phyloP scores from a whole-genome alignment of 2,329 filamentous ascomycete genomes.

The Alternaria alternata region DNA sequence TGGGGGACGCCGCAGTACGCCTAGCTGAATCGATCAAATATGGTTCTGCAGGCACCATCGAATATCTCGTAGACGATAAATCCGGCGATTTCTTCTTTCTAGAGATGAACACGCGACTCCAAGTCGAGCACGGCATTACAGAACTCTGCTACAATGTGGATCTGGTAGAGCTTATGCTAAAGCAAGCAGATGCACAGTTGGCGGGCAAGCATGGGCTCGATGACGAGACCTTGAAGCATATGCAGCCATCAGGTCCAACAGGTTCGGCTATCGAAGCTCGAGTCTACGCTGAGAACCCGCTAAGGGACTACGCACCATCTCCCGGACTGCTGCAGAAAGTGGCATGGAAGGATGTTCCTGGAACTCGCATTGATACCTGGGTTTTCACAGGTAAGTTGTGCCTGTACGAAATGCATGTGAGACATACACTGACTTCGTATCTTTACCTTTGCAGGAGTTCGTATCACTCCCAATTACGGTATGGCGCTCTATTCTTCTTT shows the following conservation, averaged over 20 bases:
- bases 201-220: slow-evolving; percentile 56
- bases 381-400: slow-evolving; percentile 59
- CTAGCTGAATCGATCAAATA: slow-evolving; percentile 68
- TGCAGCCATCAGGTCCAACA: slow-evolving; percentile 55
- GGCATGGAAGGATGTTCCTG: slow-evolving; percentile 59
- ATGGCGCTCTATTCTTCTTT: background rate
- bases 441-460: slow-evolving; percentile 32
- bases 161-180: slow-evolving; percentile 64
- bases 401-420: background rate
- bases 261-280: slow-evolving; percentile 63
- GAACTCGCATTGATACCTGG: slow-evolving; percentile 70
- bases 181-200: slow-evolving; percentile 62
- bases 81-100: slow-evolving; percentile 77
- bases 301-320: slow-evolving; percentile 65
- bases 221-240: slow-evolving; percentile 50
- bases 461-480: slow-evolving; percentile 65
- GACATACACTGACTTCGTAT: background rate
- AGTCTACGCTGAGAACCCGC: slow-evolving; percentile 67
- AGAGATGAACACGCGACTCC: slow-evolving; percentile 67
- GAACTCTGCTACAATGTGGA: slow-evolving; percentile 65
- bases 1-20: slow-evolving; percentile 74
- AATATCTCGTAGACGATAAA: slow-evolving; percentile 88
- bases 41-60: slow-evolving; percentile 87
- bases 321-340: slow-evolving; percentile 67
- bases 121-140: slow-evolving; percentile 67